Conservation (phyloP, 768 basidiomycete species). For the Xerocomus brunneocitrinus region DNA sequence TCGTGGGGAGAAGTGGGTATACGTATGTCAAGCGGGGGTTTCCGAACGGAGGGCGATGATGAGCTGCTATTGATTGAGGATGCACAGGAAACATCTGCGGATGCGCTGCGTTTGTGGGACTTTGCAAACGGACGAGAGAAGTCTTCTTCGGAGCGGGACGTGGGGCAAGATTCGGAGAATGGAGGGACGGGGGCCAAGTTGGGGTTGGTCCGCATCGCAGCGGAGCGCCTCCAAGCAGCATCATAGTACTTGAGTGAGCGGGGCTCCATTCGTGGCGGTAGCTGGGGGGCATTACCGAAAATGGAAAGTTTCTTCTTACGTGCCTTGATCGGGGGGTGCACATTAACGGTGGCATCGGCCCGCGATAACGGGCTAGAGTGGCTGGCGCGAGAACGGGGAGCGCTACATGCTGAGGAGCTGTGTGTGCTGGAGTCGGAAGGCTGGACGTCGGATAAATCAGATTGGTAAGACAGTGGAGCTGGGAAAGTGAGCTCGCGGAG, state of each 20-base stretch:
- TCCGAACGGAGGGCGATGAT: conserved; percentile 20
- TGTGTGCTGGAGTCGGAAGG: conserved; percentile 7
- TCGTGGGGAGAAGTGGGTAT: conserved; percentile 50
- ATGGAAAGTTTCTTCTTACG: conserved; percentile 32
- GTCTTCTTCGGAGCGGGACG: conserved; percentile 39
- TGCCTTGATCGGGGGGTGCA: conserved; percentile 10
- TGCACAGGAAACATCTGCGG: conserved; percentile 43
- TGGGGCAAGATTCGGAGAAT: conserved; percentile 23
- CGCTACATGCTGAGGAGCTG: conserved; percentile 1
- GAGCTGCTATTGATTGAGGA: conserved; percentile 30
- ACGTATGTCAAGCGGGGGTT: conserved; percentile 10
- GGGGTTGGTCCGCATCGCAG: conserved; percentile 1
- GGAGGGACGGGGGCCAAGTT: conserved; percentile 5
- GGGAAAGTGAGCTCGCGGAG: conserved; percentile 67
- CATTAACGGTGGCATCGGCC: conserved; percentile 4
- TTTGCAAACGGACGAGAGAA: conserved; percentile 28
- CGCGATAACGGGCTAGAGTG: conserved; percentile 23
- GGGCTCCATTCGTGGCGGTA: conserved; percentile 46
- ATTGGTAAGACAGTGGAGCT: conserved; percentile 56
- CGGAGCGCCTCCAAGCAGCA: conserved; percentile 45
- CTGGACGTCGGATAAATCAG: conserved; percentile 16
- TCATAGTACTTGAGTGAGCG: conserved; percentile 44
- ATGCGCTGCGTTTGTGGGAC: conserved; percentile 40
- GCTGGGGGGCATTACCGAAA: conserved; percentile 35
- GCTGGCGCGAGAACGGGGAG: conserved; percentile 4